Evolutionary conservation across 176 grass and related monocot genomes (phyloP).

Genomic region (Cymbopogon citratus): DNA sequence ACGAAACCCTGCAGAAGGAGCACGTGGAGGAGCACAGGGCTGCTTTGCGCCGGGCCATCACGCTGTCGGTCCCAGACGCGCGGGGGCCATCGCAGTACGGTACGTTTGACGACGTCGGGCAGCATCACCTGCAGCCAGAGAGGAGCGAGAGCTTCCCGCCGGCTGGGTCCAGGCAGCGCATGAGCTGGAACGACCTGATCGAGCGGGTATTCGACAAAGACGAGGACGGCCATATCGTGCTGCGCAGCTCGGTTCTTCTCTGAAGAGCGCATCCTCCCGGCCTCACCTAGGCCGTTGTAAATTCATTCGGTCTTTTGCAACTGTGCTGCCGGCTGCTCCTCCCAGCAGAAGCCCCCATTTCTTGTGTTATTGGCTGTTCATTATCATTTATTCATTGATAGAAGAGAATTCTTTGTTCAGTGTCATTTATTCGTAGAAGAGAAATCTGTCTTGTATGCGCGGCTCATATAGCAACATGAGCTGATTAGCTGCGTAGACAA

Average conservation of each 20-base stretch:
- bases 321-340: not conserved
- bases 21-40: conserved; percentile 78
- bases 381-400: not conserved
- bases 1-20: conserved; percentile 64
- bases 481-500: not conserved
- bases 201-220: conserved; percentile 74
- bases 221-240: conserved; percentile 50
- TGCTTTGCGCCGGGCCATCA: conserved; percentile 59
- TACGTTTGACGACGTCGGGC: conserved; percentile 36
- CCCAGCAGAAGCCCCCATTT: not conserved
- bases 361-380: not conserved
- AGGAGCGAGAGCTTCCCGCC: conserved; percentile 42
- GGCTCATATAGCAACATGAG: not conserved
- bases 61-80: conserved; percentile 59
- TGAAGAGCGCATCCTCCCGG: not conserved
- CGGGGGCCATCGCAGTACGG: conserved; percentile 51
- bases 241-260: conserved; percentile 27
- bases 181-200: conserved; percentile 85
- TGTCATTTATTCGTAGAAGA: not conserved
- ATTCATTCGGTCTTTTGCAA: conserved; percentile 6
- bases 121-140: not conserved
- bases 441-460: not conserved
- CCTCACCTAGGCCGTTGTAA: conserved; percentile 4
- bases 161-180: conserved; percentile 35
- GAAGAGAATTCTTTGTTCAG: not conserved